Percentiles rank a stretch among this genome's conserved stretches.
phyloP scores from a whole-genome alignment of 257 asterid genomes.

The Ballota nigra region DNA sequence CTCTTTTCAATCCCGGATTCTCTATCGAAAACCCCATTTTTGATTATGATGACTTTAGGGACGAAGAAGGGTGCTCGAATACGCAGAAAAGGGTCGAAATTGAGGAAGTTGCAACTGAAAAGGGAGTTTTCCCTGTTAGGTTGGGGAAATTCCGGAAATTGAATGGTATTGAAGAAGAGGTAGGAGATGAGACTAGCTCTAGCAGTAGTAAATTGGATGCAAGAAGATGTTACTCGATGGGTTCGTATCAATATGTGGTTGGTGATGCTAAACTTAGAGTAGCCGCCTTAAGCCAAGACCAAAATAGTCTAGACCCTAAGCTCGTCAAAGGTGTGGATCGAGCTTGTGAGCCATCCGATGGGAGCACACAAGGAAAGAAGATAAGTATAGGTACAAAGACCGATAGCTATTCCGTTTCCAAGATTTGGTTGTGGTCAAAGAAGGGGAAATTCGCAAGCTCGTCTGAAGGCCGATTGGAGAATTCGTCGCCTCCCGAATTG shows the following conservation, averaged over 20 bases:
- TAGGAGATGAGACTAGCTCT: constrained; percentile 43
- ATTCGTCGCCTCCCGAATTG: constrained; percentile 29
- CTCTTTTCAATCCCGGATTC: constrained; percentile 33
- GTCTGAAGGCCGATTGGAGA: constrained; percentile 30
- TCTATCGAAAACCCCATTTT: constrained; percentile 27
- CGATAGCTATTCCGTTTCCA: constrained; percentile 80
- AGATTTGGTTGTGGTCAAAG: constrained; percentile 88
- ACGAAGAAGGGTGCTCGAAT: constrained; percentile 25
- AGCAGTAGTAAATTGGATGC: constrained; percentile 59
- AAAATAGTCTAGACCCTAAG: constrained; percentile 10
- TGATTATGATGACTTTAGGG: constrained; percentile 33
- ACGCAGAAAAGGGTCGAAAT: constrained; percentile 29
- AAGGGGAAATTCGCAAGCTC: constrained; percentile 56
- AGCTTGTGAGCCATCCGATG: constrained; percentile 13
- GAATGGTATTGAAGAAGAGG: constrained; percentile 36
- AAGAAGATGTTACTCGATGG: constrained; percentile 80
- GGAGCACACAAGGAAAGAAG: constrained; percentile 51
- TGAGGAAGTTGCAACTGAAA: constrained; percentile 26
- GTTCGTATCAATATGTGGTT: constrained; percentile 66
- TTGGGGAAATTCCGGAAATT: constrained; percentile 60
- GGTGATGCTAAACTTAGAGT: constrained; percentile 58
- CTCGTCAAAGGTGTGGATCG: constrained; percentile 23
- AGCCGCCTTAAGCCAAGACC: constrained; percentile 43
- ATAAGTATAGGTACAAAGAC: constrained; percentile 54
- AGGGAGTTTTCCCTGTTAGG: constrained; percentile 37